phyloP scores from a whole-genome alignment of 2,329 filamentous ascomycete species.

The Nemania sp. region DNA sequence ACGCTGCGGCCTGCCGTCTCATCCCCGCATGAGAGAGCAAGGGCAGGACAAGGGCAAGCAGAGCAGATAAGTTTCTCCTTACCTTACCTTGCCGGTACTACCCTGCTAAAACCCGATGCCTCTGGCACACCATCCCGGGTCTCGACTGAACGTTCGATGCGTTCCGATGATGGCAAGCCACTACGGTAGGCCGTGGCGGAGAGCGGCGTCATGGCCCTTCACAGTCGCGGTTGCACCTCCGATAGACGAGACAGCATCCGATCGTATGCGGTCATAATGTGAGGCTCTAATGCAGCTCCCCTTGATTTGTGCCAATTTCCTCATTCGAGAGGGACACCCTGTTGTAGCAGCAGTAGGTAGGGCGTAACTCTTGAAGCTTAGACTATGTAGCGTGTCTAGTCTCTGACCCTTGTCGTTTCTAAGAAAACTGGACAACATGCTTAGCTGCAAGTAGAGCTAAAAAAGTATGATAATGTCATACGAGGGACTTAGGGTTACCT shows the following conservation, averaged over 20 bases:
- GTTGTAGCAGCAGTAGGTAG: not conserved
- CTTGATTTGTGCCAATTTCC: not conserved
- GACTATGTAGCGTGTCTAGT: not conserved
- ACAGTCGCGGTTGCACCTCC: not conserved
- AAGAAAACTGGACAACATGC: not conserved
- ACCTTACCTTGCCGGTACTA: slow-evolving; percentile 10
- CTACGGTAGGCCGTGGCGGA: slow-evolving; percentile 3
- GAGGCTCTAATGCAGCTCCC: slow-evolving; percentile 1
- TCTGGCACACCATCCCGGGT: not conserved
- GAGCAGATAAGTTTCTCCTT: too few species aligned
- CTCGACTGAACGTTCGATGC: not conserved
- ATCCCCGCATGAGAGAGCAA: slow-evolving; percentile 27
- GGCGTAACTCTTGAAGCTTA: not conserved
- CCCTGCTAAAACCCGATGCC: slow-evolving; percentile 1
- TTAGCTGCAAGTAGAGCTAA: not conserved
- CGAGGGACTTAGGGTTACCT: not conserved
- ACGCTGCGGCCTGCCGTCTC: slow-evolving; percentile 17
- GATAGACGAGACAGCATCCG: slow-evolving; percentile 5
- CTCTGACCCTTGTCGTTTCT: not conserved
- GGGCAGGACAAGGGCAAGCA: too few species aligned
- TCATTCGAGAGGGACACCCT: not conserved
- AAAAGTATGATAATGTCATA: not conserved
- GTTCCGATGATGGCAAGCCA: slow-evolving; percentile 4
- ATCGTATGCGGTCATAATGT: not conserved
- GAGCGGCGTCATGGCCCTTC: slow-evolving; percentile 4